Evolutionary conservation across 2,329 filamentous ascomycete species (phyloP).

Genomic region (Fusarium penzigii): DNA sequence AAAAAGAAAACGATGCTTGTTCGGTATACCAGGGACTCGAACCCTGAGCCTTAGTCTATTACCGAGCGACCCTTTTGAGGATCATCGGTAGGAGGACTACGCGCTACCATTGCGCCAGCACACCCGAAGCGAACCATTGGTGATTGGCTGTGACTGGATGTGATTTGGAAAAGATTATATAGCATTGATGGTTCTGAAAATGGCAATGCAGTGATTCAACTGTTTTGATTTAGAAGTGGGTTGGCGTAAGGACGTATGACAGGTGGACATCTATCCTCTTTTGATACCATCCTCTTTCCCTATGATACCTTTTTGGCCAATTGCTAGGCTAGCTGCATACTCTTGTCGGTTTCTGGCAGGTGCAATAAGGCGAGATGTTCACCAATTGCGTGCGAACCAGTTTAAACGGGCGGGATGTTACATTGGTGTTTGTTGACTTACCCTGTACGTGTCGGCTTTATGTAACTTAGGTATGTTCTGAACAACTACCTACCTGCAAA

Average conservation of each 20-base stretch:
- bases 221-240: neutral
- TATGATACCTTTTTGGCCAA: neutral
- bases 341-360: neutral
- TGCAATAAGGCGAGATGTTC: neutral
- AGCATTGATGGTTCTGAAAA: too few relatives aligned
- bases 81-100: conserved; percentile 36
- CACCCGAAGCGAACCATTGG: conserved; percentile 20
- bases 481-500: too few relatives aligned
- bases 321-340: neutral
- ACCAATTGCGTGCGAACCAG: neutral
- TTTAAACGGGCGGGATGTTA: too few relatives aligned
- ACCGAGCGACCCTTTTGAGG: neutral
- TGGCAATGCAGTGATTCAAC: neutral
- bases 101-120: conserved; percentile 42
- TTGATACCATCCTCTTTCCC: neutral
- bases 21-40: conserved; percentile 41
- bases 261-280: too few relatives aligned
- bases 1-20: neutral
- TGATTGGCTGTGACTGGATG: conserved; percentile 17
- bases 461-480: too few relatives aligned
- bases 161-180: conserved; percentile 8
- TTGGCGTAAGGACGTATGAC: neutral
- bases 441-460: too few relatives aligned
- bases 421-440: too few relatives aligned
- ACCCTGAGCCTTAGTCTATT: conserved; percentile 41